phyloP scores from a whole-genome alignment of 2,329 filamentous ascomycete species.

The Talaromyces sp. region DNA sequence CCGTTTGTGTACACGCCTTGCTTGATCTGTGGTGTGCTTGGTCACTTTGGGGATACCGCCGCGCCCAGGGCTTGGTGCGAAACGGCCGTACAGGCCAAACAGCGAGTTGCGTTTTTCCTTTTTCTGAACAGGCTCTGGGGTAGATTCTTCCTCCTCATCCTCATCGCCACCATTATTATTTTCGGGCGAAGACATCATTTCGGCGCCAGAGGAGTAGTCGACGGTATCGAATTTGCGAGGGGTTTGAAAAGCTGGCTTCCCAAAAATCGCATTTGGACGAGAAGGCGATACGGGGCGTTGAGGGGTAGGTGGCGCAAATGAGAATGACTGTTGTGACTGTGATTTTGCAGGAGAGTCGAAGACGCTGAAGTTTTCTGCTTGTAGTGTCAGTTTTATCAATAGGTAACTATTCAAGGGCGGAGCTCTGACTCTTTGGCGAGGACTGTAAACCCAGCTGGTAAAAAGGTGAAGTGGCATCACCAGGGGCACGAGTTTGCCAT shows the following conservation, averaged over 20 bases:
- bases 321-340: conserved; percentile 44
- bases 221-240: conserved; percentile 39
- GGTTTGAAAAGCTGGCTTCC: conserved; percentile 44
- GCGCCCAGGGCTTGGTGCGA: conserved; percentile 52
- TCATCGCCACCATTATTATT: conserved; percentile 33
- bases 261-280: conserved; percentile 25
- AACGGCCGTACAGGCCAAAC: conserved; percentile 38
- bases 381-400: background rate
- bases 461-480: conserved; percentile 43
- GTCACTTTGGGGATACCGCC: conserved; percentile 57
- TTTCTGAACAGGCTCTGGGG: conserved; percentile 36
- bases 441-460: conserved; percentile 42
- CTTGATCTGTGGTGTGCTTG: conserved; percentile 41
- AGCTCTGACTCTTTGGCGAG: conserved; percentile 35
- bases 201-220: conserved; percentile 45
- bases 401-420: background rate
- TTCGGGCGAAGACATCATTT: conserved; percentile 41
- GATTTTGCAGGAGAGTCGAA: conserved; percentile 48
- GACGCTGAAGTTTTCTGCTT: conserved; percentile 16
- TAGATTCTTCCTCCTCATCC: conserved; percentile 32
- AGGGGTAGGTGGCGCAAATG: conserved; percentile 39
- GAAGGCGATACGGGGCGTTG: conserved; percentile 24
- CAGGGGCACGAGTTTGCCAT: conserved; percentile 42
- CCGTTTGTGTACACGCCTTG: conserved; percentile 44
- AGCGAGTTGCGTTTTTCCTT: conserved; percentile 34